Percentiles rank a stretch among this genome's conserved stretches.
phyloP scores from a whole-genome alignment of 257 asterid genomes.

The Solanum habrochaites region DNA sequence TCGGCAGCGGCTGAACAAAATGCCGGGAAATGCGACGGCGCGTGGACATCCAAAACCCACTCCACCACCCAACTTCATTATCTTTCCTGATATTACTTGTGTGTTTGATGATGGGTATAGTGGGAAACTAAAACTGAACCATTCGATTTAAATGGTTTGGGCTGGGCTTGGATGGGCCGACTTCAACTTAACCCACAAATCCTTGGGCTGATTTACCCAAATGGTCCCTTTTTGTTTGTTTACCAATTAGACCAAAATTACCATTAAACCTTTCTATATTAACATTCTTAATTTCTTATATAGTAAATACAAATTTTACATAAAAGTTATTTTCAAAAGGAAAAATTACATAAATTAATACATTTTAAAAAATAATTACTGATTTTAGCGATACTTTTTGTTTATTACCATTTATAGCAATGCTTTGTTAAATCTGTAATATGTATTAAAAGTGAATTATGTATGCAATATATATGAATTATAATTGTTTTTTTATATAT shows the following conservation, averaged over 20 bases:
- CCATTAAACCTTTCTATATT: background rate
- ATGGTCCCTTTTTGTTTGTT: background rate
- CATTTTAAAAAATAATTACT: too few relatives aligned
- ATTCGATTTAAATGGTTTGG: background rate
- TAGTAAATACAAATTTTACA: too few relatives aligned
- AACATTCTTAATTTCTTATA: background rate
- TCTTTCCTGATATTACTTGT: background rate
- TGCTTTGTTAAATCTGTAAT: too few relatives aligned
- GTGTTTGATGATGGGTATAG: background rate
- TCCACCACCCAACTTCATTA: constrained; percentile 65
- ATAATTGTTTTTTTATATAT: too few relatives aligned
- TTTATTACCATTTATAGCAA: too few relatives aligned
- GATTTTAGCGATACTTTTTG: too few relatives aligned
- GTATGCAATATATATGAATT: too few relatives aligned
- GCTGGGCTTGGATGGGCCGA: background rate
- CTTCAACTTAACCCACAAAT: background rate
- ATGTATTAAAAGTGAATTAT: too few relatives aligned
- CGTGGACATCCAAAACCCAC: constrained; percentile 62
- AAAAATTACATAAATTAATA: too few relatives aligned
- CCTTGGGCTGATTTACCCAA: background rate
- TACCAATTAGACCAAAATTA: background rate
- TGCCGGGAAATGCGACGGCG: constrained; percentile 52
- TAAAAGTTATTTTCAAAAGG: too few relatives aligned
- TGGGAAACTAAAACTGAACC: background rate
- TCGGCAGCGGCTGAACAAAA: constrained; percentile 25